Evolutionary conservation across 2,329 filamentous ascomycete genomes (phyloP).

Genomic region (Hirsutella minnesotensis): DNA sequence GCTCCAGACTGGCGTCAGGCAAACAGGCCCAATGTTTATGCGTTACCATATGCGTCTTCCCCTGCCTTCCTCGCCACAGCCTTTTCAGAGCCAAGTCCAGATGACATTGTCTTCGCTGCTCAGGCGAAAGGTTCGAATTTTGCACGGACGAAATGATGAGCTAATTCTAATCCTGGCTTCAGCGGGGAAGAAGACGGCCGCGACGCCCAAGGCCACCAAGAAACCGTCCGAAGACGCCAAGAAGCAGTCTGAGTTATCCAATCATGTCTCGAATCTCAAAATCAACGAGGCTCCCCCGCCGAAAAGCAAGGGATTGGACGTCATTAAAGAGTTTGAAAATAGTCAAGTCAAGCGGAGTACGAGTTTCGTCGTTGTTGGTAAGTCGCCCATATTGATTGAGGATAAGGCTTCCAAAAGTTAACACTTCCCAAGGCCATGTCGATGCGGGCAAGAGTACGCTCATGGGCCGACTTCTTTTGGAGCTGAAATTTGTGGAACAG

Average conservation of each 20-base stretch:
- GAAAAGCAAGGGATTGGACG: conserved; percentile 72
- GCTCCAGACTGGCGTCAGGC: conserved; percentile 15
- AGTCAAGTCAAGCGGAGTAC: conserved; percentile 65
- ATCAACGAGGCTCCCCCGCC: conserved; percentile 43
- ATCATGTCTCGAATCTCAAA: conserved; percentile 22
- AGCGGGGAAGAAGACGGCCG: conserved; percentile 41
- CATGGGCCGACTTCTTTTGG: conserved; percentile 87
- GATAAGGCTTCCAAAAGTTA: neutral
- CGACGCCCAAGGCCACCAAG: conserved; percentile 19
- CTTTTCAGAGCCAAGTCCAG: conserved; percentile 80
- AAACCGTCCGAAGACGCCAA: conserved; percentile 22
- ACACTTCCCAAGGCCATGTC: conserved; percentile 58
- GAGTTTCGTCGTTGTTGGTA: conserved; percentile 89
- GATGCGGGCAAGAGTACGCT: conserved; percentile 96
- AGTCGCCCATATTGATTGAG: conserved; percentile 16
- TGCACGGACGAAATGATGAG: conserved; percentile 35
- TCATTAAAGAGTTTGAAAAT: conserved; percentile 68
- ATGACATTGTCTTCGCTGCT: conserved; percentile 77
- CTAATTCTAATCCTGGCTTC: conserved; percentile 38
- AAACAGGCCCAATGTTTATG: conserved; percentile 20
- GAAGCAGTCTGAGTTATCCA: conserved; percentile 14
- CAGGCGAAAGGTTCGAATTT: conserved; percentile 77
- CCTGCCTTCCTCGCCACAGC: conserved; percentile 42
- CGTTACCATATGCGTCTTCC: conserved; percentile 38
- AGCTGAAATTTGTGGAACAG: conserved; percentile 79